Evolutionary conservation across 148 eudicot species (phyloP).

Genomic region (Rhododendron vialii): DNA sequence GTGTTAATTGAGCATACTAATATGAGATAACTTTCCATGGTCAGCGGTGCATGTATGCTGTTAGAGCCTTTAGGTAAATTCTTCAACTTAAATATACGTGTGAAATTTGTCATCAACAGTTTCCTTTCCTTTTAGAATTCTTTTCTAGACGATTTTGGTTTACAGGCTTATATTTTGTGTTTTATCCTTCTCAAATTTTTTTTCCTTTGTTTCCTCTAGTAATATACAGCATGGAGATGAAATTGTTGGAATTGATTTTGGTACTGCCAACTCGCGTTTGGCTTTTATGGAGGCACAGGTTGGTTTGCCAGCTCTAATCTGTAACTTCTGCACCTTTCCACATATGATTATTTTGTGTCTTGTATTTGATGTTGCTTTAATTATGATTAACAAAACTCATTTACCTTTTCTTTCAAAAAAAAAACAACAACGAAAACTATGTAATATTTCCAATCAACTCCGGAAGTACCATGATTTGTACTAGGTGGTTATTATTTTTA

Average conservation of each 20-base stretch:
- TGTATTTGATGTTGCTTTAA: background rate
- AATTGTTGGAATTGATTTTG: background rate
- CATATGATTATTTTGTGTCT: background rate
- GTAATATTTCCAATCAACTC: background rate
- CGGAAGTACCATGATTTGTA: background rate
- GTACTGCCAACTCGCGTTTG: background rate
- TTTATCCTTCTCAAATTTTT: too few relatives aligned
- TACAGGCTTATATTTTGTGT: too few relatives aligned
- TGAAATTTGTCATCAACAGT: background rate
- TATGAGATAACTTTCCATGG: background rate
- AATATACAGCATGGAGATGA: background rate
- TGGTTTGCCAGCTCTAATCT: background rate
- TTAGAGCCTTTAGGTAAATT: background rate
- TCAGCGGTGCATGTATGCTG: background rate
- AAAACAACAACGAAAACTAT: background rate
- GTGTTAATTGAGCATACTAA: background rate
- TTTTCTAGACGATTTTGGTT: background rate
- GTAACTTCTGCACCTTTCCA: background rate
- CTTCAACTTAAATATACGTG: background rate
- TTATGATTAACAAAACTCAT: background rate
- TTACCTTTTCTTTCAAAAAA: background rate
- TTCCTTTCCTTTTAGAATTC: background rate
- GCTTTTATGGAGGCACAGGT: background rate
- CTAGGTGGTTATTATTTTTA: background rate
- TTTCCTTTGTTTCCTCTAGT: background rate